Evolutionary conservation across 495 filamentous ascomycete species (phyloP).

Genomic region (Neurospora sp.): DNA sequence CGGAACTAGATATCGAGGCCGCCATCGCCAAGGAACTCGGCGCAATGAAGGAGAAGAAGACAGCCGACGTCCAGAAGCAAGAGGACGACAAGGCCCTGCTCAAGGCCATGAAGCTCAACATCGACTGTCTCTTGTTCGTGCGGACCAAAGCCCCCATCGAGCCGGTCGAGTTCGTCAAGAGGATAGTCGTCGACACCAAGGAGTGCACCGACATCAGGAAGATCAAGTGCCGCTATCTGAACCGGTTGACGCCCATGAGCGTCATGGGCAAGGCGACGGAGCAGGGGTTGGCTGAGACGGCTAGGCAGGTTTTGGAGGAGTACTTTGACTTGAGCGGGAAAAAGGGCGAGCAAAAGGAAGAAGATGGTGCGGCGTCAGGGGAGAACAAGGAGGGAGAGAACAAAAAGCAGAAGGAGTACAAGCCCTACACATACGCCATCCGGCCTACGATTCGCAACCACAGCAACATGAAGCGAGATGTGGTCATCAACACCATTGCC

Average conservation of each 20-base stretch:
- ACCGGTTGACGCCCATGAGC: constrained; percentile 74
- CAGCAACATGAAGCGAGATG: constrained; percentile 58
- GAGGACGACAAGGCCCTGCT: constrained; percentile 37
- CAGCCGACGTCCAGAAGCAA: constrained; percentile 14
- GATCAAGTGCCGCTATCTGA: constrained; percentile 64
- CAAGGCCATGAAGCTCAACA: constrained; percentile 56
- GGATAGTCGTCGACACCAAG: constrained; percentile 59
- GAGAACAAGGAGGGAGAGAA: constrained; percentile 27
- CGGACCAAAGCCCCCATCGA: constrained; percentile 59
- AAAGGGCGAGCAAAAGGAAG: neutral
- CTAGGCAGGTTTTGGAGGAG: constrained; percentile 55
- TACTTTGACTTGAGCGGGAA: constrained; percentile 53
- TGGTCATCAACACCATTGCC: constrained; percentile 72
- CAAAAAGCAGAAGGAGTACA: constrained; percentile 26
- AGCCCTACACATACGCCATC: constrained; percentile 58
- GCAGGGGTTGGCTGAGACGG: constrained; percentile 62
- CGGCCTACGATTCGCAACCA: constrained; percentile 75
- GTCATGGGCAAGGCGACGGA: constrained; percentile 68
- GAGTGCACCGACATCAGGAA: constrained; percentile 30
- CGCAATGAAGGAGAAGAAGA: constrained; percentile 44
- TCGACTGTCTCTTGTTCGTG: constrained; percentile 69
- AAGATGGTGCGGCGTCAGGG: constrained; percentile 1
- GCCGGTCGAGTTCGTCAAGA: constrained; percentile 67
- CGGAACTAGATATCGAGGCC: constrained; percentile 64
- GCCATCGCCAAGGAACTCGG: constrained; percentile 71